Conservation (phyloP, 306 rosid genomes). For the Cicer bijugum region DNA sequence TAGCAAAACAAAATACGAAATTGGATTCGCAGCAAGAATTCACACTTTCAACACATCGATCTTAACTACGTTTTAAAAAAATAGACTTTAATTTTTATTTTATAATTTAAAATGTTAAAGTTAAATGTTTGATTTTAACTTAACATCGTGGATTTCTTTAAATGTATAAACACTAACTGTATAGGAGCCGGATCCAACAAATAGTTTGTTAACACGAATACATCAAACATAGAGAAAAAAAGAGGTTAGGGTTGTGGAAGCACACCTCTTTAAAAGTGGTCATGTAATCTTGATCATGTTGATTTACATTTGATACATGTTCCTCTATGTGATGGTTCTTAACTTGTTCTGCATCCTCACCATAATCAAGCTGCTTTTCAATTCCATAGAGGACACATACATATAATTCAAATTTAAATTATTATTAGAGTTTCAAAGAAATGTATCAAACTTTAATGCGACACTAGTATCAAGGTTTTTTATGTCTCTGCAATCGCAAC, state of each 20-base stretch:
- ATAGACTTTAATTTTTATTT: no score
- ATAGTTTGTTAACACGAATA: not conserved
- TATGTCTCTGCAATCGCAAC: not conserved
- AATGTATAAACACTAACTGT: no score
- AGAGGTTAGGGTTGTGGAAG: not conserved
- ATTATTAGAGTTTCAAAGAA: not conserved
- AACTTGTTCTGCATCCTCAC: slow-evolving; percentile 45
- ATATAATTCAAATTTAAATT: not conserved
- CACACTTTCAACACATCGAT: no score
- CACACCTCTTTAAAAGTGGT: slow-evolving; percentile 41
- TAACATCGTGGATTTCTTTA: no score
- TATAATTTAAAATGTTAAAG: no score
- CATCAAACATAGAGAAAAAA: not conserved
- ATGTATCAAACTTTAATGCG: not conserved
- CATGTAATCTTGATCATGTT: slow-evolving; percentile 45
- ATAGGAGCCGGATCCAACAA: no score
- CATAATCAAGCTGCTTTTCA: slow-evolving; percentile 55
- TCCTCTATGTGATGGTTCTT: slow-evolving; percentile 40
- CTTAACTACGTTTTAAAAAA: no score
- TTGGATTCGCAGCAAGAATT: no score
- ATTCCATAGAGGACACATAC: not conserved
- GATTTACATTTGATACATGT: slow-evolving; percentile 46
- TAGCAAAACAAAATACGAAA: no score
- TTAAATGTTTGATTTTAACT: no score
- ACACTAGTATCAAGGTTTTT: not conserved